These are phyloP conservation scores for Puccinia coronata DNA, from an alignment of 1,284 basidiomycete genomes.

Conservation along the genomic window DNA sequence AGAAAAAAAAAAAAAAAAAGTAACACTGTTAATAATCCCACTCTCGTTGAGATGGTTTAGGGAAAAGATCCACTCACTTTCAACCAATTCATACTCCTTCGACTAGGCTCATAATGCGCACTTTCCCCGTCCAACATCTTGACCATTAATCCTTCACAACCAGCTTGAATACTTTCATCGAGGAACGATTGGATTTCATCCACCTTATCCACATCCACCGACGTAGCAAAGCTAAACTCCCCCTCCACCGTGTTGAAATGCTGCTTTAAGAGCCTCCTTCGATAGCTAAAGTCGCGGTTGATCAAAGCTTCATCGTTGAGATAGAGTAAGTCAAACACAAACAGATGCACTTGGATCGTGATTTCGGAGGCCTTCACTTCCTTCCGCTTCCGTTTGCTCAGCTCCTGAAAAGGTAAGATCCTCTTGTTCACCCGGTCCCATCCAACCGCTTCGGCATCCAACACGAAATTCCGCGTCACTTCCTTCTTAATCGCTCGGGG, in stretches of 20 bases:
- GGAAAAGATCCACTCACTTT: conserved; percentile 67
- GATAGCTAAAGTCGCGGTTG: conserved; percentile 69
- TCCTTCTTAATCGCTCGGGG: conserved; percentile 78
- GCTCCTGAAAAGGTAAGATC: conserved; percentile 94
- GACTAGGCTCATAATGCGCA: conserved; percentile 91
- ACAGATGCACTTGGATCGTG: conserved; percentile 90
- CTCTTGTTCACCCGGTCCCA: conserved; percentile 75
- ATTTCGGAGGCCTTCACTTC: conserved; percentile 96
- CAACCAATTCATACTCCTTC: conserved; percentile 94
- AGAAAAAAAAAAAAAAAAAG: not conserved
- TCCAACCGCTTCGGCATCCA: conserved; percentile 95
- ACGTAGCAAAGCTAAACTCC: conserved; percentile 90
- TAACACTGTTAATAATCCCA: too few relatives aligned
- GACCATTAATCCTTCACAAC: conserved; percentile 98
- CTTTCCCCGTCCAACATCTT: conserved; percentile 92
- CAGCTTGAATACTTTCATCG: conserved; percentile 94
- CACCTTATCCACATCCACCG: conserved; percentile 81
- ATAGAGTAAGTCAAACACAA: conserved; percentile 91
- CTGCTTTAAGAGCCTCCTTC: conserved; percentile 73
- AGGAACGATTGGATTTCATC: conserved; percentile 95
- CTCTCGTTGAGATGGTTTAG: too few relatives aligned
- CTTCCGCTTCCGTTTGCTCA: conserved; percentile 91
- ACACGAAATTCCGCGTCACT: conserved; percentile 78
- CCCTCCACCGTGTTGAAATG: conserved; percentile 80
- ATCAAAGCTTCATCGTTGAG: conserved; percentile 74